phyloP scores from a whole-genome alignment of 2,329 filamentous ascomycete genomes.

The Cladosporium sphaerospermum region DNA sequence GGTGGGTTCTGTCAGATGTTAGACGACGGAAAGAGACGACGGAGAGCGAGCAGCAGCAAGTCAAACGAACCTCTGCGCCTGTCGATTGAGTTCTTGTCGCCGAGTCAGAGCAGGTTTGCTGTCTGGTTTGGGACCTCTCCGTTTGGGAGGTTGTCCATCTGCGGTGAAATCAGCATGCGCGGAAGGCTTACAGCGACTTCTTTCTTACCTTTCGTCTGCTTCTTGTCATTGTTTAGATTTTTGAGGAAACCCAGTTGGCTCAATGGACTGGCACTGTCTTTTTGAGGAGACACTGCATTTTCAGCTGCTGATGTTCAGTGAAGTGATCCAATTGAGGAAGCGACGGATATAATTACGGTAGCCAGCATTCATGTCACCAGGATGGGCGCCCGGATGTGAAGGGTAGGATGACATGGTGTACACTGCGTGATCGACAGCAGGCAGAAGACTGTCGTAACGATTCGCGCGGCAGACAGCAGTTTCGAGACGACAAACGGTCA shows the following conservation, averaged over 20 bases:
- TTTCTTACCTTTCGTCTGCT: conserved; percentile 62
- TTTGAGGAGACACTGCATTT: neutral
- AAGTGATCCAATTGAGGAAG: neutral
- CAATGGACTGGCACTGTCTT: conserved; percentile 20
- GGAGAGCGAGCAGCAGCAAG: neutral
- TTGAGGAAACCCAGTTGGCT: conserved; percentile 49
- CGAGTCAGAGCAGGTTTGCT: conserved; percentile 90
- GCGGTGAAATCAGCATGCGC: conserved; percentile 9
- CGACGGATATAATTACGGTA: neutral
- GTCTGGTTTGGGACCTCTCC: conserved; percentile 90
- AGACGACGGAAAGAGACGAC: conserved; percentile 1
- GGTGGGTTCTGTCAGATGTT: conserved; percentile 65
- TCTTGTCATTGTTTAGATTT: conserved; percentile 60
- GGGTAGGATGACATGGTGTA: neutral
- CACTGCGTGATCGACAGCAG: no score
- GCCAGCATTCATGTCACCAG: neutral
- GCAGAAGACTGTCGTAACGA: no score
- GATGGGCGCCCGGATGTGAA: neutral
- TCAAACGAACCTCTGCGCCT: conserved; percentile 74
- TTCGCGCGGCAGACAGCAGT: no score
- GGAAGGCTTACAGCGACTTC: no score
- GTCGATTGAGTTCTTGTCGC: conserved; percentile 87
- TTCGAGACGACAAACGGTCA: no score
- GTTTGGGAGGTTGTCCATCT: conserved; percentile 83
- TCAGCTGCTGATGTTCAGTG: neutral